These are phyloP conservation scores for Nicotiana noctiflora DNA, from an alignment of 257 asterid species.

Conservation along the genomic window DNA sequence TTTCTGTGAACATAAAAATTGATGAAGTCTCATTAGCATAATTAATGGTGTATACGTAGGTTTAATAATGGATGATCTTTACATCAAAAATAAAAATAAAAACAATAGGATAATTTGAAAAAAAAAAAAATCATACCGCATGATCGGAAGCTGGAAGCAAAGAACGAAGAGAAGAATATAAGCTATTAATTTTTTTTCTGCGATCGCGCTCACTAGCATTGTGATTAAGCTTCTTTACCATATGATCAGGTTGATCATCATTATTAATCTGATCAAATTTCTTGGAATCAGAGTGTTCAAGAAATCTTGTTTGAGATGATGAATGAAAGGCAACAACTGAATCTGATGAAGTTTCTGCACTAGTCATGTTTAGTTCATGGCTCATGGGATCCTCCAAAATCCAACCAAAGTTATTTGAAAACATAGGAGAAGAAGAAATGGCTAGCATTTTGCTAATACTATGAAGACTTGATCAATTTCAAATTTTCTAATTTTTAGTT, in stretches of 20 bases:
- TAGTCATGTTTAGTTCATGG: not conserved
- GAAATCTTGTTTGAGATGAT: not conserved
- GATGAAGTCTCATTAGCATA: not conserved
- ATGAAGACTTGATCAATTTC: not conserved
- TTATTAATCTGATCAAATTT: not conserved
- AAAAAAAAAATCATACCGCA: conserved; percentile 12
- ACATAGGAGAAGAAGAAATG: not conserved
- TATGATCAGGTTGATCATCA: not conserved
- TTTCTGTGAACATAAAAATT: not conserved
- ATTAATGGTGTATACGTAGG: too few relatives aligned
- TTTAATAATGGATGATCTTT: too few relatives aligned
- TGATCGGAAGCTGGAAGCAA: conserved; percentile 45
- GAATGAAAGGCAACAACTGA: not conserved
- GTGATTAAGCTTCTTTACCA: conserved; percentile 54
- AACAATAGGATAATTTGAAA: not conserved
- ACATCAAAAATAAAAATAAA: too few relatives aligned
- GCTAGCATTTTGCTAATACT: not conserved
- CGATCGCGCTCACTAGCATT: conserved; percentile 81
- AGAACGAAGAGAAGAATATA: conserved; percentile 59
- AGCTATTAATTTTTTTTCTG: conserved; percentile 47
- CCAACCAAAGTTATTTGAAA: not conserved
- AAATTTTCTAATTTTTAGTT: not conserved
- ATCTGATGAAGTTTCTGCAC: not conserved
- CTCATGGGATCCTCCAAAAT: not conserved
- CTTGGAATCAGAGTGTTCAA: not conserved